Conservation (phyloP, 2,329 filamentous ascomycete species). For the Colletotrichum filicis region DNA sequence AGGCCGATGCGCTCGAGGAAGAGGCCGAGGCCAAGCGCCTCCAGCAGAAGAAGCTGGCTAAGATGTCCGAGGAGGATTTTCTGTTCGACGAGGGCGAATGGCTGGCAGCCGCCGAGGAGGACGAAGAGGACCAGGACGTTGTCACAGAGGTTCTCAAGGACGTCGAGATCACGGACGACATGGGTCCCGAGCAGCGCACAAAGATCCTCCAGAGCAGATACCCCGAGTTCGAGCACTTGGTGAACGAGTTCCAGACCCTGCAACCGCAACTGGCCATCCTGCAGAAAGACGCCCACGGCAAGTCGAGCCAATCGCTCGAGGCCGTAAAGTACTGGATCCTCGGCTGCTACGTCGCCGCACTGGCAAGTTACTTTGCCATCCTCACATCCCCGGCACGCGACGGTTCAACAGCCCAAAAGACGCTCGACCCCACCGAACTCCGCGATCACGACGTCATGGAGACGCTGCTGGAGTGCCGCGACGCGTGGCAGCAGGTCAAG, state of each 20-base stretch:
- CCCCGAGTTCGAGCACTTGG: conserved; percentile 90
- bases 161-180: conserved; percentile 81
- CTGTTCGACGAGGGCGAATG: conserved; percentile 92
- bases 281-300: conserved; percentile 66
- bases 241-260: conserved; percentile 81
- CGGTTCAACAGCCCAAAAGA: conserved; percentile 61
- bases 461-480: conserved; percentile 80
- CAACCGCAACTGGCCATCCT: conserved; percentile 72
- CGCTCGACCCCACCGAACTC: conserved; percentile 81
- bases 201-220: conserved; percentile 84
- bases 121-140: conserved; percentile 65
- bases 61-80: conserved; percentile 93
- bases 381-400: conserved; percentile 83
- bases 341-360: conserved; percentile 84
- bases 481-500: conserved; percentile 82
- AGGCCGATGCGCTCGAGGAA: conserved; percentile 83
- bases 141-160: conserved; percentile 90
- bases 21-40: conserved; percentile 89
- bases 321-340: conserved; percentile 82
- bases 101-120: conserved; percentile 66
- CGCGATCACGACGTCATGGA: conserved; percentile 94
- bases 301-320: conserved; percentile 63
- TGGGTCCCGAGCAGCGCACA: conserved; percentile 78
- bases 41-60: conserved; percentile 89
- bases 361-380: conserved; percentile 95